Evolutionary conservation across 768 basidiomycete genomes (phyloP), one percentile per base, ranked within the genome.

Genomic region (Suillus subluteus): DNA sequence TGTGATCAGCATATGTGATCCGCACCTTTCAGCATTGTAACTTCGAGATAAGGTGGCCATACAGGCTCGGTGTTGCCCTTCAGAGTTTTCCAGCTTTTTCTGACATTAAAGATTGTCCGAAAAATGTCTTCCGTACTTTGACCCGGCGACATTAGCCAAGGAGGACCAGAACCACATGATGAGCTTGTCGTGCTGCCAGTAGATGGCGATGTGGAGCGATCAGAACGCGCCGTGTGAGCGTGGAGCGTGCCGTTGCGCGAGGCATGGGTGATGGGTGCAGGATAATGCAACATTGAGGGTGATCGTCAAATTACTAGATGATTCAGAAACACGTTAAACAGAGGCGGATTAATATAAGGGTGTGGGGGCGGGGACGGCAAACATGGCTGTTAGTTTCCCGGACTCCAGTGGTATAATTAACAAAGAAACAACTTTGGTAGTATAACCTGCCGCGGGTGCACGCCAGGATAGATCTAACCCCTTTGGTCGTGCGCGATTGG

Each of bases 1-100:
- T 26, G 46, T 43, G 62, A 65, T 61, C 30, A 52, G 26, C 23
- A 48, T 65, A 55, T 62, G 66, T 66, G 64, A 67, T 63, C 58
- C 79, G 52, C 67, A 89, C 91, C 91, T 83, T 91, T 88, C 52
- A 93, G 84, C 69, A 93, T 81, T 48, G 89, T 89, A 37, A 88
- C 90, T 80, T 93, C 91, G 62, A 93, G 86, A 70, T 89, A 85
- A 13, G 88, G 90, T 62, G 91, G 91, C 91, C 91, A 92, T 26
- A 93, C 91, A 12, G 89, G 84, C 74, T 92, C 91, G 38, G 87
- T 86, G 56, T 70, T 70, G 55, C 89, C 91, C 73, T 86, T 85
- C 35, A 89, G 77, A 0, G 88, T 91, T 74, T 91, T 91, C 89
- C 90, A 92, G 72, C 85, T 88, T 77, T 91, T 91, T 69, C 91